Base-by-base conservation (phyloP, 345 rosid genomes). In the Excoecaria cochinchinensis region DNA sequence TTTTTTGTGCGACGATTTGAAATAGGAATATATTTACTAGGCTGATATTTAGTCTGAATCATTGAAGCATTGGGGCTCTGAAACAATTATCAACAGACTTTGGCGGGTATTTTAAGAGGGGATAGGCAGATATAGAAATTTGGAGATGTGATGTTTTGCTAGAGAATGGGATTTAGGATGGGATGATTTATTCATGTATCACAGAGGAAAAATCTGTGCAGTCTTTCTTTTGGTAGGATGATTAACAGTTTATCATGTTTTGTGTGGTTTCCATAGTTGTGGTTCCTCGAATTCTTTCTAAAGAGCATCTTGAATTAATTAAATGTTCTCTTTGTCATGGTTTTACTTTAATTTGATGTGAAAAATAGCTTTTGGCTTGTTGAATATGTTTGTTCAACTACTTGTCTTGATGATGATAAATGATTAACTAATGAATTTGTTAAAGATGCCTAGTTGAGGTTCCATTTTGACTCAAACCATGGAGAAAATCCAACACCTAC, bases 1-100 rank as follows among this genome's bases (percentile, higher is more conserved):
- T 64, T 70, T 71, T 44, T 52, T 61, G 58, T 24, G 39, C 19
- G 74, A 48, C 53, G 58, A 48, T 40, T 16, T 31, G 56, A 67
- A 14, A 64, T 15, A 65, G 44, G 77, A 65, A 51, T 74, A 74
- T 59, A 62, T 21, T 47, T 47, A 36, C 50, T 47, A 74, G 36
- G 21, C 16, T 47, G 56, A 12, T 24, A 15, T 70, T 14, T 52
- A 40, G 70, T 64, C 46, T 24, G 5, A 74, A 38, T 21, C 22
- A 25, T 8, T 48, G 70, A 74, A 72, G 2, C 15, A 8, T 40
- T 71, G 65, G 36, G 14, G 48, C 16, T 47, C 36, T 14, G 6
- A 40, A n/a, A 42, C 40, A n/a, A n/a, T 62, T 15, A 47, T 50
- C 69, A 31, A 42, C 60, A 19, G 10, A 52, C n/a, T 19, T n/a